phyloP scores from a whole-genome alignment of 2,329 filamentous ascomycete species.

The Claviceps sp. region DNA sequence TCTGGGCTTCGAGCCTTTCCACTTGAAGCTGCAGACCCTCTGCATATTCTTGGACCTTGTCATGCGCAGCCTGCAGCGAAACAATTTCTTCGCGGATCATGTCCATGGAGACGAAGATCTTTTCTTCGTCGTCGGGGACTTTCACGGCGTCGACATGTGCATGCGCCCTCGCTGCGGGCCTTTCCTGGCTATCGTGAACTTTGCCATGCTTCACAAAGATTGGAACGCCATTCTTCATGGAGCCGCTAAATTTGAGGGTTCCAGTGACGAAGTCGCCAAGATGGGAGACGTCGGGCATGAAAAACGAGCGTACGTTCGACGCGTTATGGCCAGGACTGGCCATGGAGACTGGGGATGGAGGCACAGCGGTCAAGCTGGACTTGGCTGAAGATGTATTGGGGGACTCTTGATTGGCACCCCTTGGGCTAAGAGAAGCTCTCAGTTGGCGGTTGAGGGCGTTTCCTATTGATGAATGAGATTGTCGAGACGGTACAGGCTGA shows the following conservation, averaged over 20 bases:
- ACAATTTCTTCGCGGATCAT: constrained; percentile 46
- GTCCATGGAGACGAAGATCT: constrained; percentile 47
- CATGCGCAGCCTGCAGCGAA: constrained; percentile 41
- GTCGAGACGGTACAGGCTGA: constrained; percentile 11
- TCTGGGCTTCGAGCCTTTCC: constrained; percentile 33
- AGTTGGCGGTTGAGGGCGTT: constrained; percentile 22
- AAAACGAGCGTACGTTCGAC: constrained; percentile 37
- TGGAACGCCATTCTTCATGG: constrained; percentile 38
- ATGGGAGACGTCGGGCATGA: constrained; percentile 39
- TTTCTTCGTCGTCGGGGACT: constrained; percentile 39
- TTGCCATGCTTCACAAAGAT: constrained; percentile 42
- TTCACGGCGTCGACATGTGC: constrained; percentile 36
- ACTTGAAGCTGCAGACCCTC: constrained; percentile 39
- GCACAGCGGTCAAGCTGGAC: constrained; percentile 27
- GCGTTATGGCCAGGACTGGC: constrained; percentile 22
- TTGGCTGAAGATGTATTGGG: constrained; percentile 25
- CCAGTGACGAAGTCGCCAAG: constrained; percentile 45
- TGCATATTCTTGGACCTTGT: constrained; percentile 40
- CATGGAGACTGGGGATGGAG: constrained; percentile 22
- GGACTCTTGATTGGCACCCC: constrained; percentile 13
- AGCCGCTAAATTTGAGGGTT: constrained; percentile 35
- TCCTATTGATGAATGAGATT: constrained; percentile 18
- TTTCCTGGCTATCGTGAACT: constrained; percentile 29
- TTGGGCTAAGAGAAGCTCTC: constrained; percentile 21
- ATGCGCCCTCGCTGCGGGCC: constrained; percentile 23